Evolutionary conservation across 2,329 filamentous ascomycete species (phyloP).

Genomic region (Arthrobotrys musiformis): DNA sequence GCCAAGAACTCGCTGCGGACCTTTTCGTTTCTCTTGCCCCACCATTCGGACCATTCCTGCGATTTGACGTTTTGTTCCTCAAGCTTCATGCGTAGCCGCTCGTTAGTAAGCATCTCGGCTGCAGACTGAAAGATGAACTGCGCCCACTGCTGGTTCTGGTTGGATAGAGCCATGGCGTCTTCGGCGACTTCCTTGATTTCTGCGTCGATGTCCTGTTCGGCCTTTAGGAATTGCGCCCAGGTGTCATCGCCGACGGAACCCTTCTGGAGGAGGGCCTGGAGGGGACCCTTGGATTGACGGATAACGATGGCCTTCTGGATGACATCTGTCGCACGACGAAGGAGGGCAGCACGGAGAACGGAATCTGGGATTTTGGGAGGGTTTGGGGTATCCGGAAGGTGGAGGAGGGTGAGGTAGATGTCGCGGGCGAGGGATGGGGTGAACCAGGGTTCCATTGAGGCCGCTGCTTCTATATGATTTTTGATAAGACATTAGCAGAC

Average conservation of each 20-base stretch:
- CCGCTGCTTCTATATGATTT: conserved; percentile 72
- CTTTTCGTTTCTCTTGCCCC: conserved; percentile 79
- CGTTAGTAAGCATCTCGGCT: conserved; percentile 92
- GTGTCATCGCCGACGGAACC: conserved; percentile 96
- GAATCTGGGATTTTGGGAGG: conserved; percentile 76
- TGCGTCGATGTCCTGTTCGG: conserved; percentile 73
- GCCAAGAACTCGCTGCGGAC: conserved; percentile 84
- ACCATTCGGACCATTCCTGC: conserved; percentile 84
- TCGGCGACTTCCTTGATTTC: conserved; percentile 97
- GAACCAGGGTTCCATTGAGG: conserved; percentile 94
- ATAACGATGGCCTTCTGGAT: conserved; percentile 91
- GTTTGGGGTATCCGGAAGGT: conserved; percentile 72
- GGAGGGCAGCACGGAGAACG: conserved; percentile 84
- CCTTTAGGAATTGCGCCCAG: conserved; percentile 89
- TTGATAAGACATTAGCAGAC: conserved; percentile 27
- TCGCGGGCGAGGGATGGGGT: conserved; percentile 89
- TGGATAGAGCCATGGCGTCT: conserved; percentile 94
- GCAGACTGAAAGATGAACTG: conserved; percentile 96
- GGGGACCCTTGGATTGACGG: conserved; percentile 85
- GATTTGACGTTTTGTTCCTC: conserved; percentile 78
- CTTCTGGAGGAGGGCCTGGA: conserved; percentile 82
- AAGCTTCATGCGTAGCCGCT: conserved; percentile 77
- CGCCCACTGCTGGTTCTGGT: conserved; percentile 87
- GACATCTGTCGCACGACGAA: conserved; percentile 90
- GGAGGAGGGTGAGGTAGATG: conserved; percentile 90